Evolutionary conservation across 768 basidiomycete genomes (phyloP), one percentile per base, ranked within the genome.

Genomic region (Mrakia gelida): DNA sequence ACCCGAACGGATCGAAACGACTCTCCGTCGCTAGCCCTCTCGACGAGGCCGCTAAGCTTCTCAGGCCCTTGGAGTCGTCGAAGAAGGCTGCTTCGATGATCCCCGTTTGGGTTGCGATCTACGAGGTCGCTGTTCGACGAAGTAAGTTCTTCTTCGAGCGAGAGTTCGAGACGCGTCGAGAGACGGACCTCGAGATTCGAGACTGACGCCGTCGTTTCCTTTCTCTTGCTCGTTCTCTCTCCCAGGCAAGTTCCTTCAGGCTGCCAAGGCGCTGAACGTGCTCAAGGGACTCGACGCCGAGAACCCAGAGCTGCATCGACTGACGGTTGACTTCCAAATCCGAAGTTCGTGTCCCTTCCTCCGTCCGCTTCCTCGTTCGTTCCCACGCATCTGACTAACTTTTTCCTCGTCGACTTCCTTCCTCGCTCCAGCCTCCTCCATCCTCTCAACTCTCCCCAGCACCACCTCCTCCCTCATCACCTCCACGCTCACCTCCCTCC

Each of bases 121-220:
- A 92, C 82, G 94, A 97, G 82, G 91, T 98, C 28, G 89, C 91
- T 41, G 87, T 92, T 70, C 88, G 93, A 79, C 88, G 92, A 82
- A 90, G 95, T 95, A 82, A 83, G 90, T 86, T 65, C n/a, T 63
- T 59, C 63, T n/a, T 45, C 68, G 3, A 3, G 15, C 45, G 16
- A 71, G 15, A 21, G n/a, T n/a, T 28, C 59, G 59, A n/a, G 59
- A 59, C 28, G 59, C 59, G 59, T n/a, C 59, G 59, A 2, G 18
- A 52, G 26, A 3, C 59, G 59, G 5, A 16, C 16, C 13, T 5
- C 45, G 45, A 45, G 49, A 52, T 18, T 52, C 15, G 45, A 15
- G 15, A n/a, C 28, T 59, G 59, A 59, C 26, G 9, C 23, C 15
- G 7, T 26, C 59, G 59, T 10, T n/a, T 23, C 13, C n/a, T 56